Conservation (phyloP, 805 yeast genomes). For the Danielia oregonensis region DNA sequence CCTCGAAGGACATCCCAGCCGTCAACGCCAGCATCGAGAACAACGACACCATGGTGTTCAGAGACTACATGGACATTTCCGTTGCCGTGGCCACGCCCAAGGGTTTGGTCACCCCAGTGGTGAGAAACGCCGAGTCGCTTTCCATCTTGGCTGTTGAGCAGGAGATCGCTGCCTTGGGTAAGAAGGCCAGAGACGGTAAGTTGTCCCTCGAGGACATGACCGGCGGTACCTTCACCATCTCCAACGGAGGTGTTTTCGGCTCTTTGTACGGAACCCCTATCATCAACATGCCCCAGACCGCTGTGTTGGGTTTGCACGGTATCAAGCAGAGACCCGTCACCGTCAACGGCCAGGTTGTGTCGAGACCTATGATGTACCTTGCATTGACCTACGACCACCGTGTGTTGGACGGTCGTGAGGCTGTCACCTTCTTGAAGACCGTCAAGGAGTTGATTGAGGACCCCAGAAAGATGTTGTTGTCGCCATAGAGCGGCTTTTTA, state of each 20-base stretch:
- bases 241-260: conserved; percentile 99
- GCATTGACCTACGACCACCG: conserved; percentile 98
- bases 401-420: conserved; percentile 97
- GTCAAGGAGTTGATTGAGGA: conserved; percentile 97
- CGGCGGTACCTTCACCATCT: conserved; percentile 98
- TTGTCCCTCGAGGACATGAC: conserved; percentile 97
- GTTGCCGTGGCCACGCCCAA: conserved; percentile 99
- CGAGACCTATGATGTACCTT: conserved; percentile 99
- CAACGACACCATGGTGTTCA: conserved; percentile 88
- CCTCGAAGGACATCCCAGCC: conserved; percentile 92
- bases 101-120: conserved; percentile 97
- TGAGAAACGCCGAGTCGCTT: conserved; percentile 92
- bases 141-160: conserved; percentile 85
- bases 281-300: conserved; percentile 97
- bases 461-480: conserved; percentile 92
- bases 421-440: conserved; percentile 93
- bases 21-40: conserved; percentile 93
- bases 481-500: no score
- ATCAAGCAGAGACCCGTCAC: conserved; percentile 97
- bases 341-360: conserved; percentile 90
- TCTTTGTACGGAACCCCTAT: conserved; percentile 97
- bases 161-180: conserved; percentile 77
- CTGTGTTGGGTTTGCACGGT: conserved; percentile 96
- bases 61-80: conserved; percentile 94
- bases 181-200: conserved; percentile 95